Evolutionary conservation across 192 early-diverging fungal genomes (phyloP).

Genomic region (Coemansia asiatica): DNA sequence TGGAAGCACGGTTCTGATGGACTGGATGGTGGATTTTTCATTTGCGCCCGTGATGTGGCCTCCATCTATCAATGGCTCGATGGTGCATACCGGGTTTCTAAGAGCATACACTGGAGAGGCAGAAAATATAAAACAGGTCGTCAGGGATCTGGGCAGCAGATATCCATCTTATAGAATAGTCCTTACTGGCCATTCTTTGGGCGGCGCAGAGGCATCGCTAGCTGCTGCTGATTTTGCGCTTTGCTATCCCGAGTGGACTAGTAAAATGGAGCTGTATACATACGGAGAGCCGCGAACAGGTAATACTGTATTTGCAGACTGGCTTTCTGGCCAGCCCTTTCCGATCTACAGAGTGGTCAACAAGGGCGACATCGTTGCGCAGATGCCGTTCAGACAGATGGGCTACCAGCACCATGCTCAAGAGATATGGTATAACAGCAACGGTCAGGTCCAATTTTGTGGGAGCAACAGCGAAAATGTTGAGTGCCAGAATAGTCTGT

Average conservation of each 20-base stretch:
- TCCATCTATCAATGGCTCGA: constrained; percentile 28
- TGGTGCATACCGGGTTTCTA: constrained; percentile 52
- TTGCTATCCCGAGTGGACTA: constrained; percentile 21
- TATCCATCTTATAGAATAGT: constrained; percentile 45
- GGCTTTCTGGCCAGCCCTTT: constrained; percentile 10
- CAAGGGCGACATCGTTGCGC: constrained; percentile 16
- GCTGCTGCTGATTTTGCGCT: constrained; percentile 33
- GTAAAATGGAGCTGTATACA: constrained; percentile 22
- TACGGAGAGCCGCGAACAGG: constrained; percentile 46
- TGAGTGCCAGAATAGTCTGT: constrained; percentile 9
- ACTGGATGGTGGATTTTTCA: constrained; percentile 48
- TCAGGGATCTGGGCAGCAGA: constrained; percentile 15
- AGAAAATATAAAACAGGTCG: constrained; percentile 14
- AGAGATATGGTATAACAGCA: constrained; percentile 21
- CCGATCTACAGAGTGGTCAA: constrained; percentile 21
- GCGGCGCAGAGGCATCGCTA: constrained; percentile 46
- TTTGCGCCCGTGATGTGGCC: constrained; percentile 49
- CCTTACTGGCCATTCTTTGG: constrained; percentile 54
- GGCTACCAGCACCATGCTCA: constrained; percentile 25
- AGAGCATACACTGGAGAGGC: constrained; percentile 42
- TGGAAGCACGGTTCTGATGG: constrained; percentile 29
- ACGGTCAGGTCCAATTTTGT: constrained; percentile 8
- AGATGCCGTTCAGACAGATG: constrained; percentile 12
- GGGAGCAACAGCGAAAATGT: constrained; percentile 13
- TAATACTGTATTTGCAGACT: constrained; percentile 37